Percentiles rank a stretch among this genome's conserved stretches.
Conservation (phyloP, 208 protist genomes). For the Acanthamoeba sp. region DNA sequence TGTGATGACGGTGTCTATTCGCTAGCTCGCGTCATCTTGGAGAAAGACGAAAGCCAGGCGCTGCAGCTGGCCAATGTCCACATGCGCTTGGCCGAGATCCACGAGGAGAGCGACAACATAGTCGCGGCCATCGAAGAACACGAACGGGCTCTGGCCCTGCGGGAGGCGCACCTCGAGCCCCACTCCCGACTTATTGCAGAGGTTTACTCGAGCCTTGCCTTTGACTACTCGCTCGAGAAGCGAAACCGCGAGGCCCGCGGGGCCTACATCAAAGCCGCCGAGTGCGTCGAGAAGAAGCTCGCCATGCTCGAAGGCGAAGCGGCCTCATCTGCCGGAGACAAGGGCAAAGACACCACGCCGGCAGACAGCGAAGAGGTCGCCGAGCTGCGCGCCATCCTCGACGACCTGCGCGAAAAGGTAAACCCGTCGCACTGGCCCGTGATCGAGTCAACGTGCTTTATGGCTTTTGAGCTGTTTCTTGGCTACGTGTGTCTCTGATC, state of each 20-base stretch:
- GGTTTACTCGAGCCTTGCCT: conserved; percentile 11
- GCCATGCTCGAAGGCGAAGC: not conserved
- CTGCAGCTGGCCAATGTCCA: conserved; percentile 29
- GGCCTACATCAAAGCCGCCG: conserved; percentile 6
- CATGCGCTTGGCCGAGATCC: conserved; percentile 7
- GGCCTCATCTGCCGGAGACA: not conserved
- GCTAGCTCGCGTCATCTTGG: conserved; percentile 20
- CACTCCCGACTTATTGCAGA: conserved; percentile 32
- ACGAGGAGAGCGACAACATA: conserved; percentile 54
- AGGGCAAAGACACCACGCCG: not conserved
- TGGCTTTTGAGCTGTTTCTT: too few relatives aligned
- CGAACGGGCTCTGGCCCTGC: not conserved
- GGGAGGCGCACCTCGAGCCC: not conserved
- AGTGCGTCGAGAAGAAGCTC: conserved; percentile 22
- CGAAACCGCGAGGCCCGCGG: not conserved
- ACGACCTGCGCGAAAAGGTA: conserved; percentile 52
- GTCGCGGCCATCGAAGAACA: not conserved
- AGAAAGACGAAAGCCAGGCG: not conserved
- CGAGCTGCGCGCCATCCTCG: conserved; percentile 31
- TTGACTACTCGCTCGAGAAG: conserved; percentile 43
- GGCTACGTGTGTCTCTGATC: too few relatives aligned
- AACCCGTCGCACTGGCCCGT: not conserved
- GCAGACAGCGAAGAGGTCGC: not conserved
- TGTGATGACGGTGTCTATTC: not conserved
- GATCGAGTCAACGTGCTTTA: too few relatives aligned